A percentile compares a stretch with the other conserved stretches of the same genome.
Evolutionary conservation across 495 filamentous ascomycete species (phyloP).

Genomic region (Parmelia sp.): DNA sequence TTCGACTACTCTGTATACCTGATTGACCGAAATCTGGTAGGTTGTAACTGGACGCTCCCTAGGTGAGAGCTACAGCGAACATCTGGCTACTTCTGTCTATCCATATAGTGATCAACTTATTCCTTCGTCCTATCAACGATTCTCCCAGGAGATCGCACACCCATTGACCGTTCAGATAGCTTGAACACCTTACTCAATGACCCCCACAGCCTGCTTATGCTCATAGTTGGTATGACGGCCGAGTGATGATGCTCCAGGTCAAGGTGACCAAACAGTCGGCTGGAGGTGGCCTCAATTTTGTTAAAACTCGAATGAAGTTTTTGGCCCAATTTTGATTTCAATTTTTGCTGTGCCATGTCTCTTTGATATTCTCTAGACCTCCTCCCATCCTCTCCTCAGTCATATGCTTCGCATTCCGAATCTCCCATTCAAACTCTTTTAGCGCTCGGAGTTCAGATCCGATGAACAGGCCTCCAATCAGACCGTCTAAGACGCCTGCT

Average conservation of each 20-base stretch:
- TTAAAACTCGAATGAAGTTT: too few species aligned
- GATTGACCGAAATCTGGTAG: neutral
- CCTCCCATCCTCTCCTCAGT: constrained; percentile 10
- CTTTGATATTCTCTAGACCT: neutral
- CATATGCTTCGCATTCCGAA: constrained; percentile 55
- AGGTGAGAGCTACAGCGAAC: neutral
- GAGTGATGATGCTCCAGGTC: neutral
- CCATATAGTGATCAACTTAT: neutral
- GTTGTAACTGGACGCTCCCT: neutral
- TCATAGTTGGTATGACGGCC: neutral
- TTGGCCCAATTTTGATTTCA: neutral
- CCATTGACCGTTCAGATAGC: neutral
- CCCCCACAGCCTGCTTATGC: neutral
- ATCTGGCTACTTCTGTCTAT: neutral
- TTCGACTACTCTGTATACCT: neutral
- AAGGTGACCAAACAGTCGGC: neutral
- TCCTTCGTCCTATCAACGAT: neutral
- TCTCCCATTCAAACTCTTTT: constrained; percentile 95
- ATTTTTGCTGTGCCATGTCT: neutral
- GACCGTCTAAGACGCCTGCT: constrained; percentile 71
- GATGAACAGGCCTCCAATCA: constrained; percentile 83
- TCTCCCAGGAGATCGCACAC: constrained; percentile 25
- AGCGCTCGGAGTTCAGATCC: constrained; percentile 73
- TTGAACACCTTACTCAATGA: neutral
- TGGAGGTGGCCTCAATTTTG: neutral